A percentile compares a stretch with the other conserved stretches of the same genome.
Evolutionary conservation across 1,284 basidiomycete genomes (phyloP).

Genomic region (Naganishia sp.): DNA sequence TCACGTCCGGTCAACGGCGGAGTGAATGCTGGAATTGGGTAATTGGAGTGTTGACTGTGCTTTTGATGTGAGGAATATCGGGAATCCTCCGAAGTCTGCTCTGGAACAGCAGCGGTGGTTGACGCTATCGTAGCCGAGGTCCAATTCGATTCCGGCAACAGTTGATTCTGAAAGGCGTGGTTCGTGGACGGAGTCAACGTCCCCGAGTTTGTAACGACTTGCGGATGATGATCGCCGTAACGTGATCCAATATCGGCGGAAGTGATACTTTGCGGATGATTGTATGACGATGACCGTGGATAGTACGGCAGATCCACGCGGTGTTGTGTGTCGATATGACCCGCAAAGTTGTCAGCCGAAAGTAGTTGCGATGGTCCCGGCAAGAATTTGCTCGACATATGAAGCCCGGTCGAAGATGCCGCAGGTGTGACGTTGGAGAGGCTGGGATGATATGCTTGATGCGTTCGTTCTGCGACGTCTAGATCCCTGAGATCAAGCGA

Average conservation of each 20-base stretch:
- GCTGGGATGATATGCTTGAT: not conserved
- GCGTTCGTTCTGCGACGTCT: conserved; percentile 2
- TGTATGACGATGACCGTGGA: conserved; percentile 12
- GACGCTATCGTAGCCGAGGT: not conserved
- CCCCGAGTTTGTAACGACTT: conserved; percentile 2
- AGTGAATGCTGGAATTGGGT: conserved; percentile 14
- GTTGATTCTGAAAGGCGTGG: conserved; percentile 19
- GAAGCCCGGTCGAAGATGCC: conserved; percentile 1
- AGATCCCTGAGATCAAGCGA: conserved; percentile 25
- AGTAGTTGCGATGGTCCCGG: conserved; percentile 24
- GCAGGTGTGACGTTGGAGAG: not conserved
- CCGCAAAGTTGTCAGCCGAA: conserved; percentile 9
- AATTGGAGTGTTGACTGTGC: conserved; percentile 6
- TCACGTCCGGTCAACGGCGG: conserved; percentile 23
- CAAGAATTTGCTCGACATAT: conserved; percentile 20
- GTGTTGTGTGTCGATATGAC: conserved; percentile 3
- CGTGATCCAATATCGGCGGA: not conserved
- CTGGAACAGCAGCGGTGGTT: not conserved
- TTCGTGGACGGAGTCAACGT: conserved; percentile 18
- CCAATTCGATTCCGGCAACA: conserved; percentile 14
- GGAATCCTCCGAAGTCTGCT: not conserved
- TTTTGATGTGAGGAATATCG: conserved; percentile 18
- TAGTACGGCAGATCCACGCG: conserved; percentile 7
- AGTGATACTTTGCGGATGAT: conserved; percentile 1
- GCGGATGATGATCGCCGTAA: conserved; percentile 17